Percentiles rank a stretch among this genome's conserved stretches.
Evolutionary conservation across 805 yeast species (phyloP).

Genomic region (Candida nanaspora): DNA sequence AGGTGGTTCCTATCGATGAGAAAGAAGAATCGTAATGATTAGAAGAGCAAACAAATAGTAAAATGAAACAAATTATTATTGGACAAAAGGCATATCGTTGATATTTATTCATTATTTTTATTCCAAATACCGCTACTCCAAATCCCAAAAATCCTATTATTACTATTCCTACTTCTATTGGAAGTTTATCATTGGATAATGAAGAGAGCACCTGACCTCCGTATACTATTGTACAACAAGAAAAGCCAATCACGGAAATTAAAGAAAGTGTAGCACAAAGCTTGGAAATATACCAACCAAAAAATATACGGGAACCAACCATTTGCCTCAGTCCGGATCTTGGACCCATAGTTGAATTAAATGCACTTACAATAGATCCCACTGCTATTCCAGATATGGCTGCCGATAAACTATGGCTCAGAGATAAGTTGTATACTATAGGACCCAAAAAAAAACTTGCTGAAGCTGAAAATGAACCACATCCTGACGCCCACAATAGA

Average conservation of each 20-base stretch:
- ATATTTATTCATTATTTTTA: conserved; percentile 51
- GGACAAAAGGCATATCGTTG: conserved; percentile 60
- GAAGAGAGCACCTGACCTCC: conserved; percentile 71
- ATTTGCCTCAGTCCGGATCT: conserved; percentile 76
- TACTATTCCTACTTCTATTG: conserved; percentile 60
- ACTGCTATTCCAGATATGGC: conserved; percentile 53
- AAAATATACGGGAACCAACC: conserved; percentile 66
- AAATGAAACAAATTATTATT: conserved; percentile 48
- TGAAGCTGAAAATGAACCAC: conserved; percentile 77
- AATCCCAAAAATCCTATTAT: conserved; percentile 55
- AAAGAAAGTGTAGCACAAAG: conserved; percentile 57
- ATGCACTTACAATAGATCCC: conserved; percentile 67
- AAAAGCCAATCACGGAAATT: conserved; percentile 57
- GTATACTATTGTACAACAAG: conserved; percentile 67
- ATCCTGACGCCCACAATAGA: conserved; percentile 69
- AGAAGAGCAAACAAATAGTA: conserved; percentile 52
- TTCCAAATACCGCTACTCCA: conserved; percentile 61
- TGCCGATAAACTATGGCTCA: conserved; percentile 48
- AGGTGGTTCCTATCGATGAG: conserved; percentile 25
- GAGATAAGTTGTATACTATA: conserved; percentile 51
- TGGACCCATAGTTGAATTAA: conserved; percentile 76
- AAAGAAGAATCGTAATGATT: conserved; percentile 36
- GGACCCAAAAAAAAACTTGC: conserved; percentile 68
- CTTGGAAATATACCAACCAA: conserved; percentile 80
- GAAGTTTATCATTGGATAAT: conserved; percentile 54